Evolutionary conservation across 2,329 filamentous ascomycete genomes (phyloP).

Genomic region (Beauveria medogensis): DNA sequence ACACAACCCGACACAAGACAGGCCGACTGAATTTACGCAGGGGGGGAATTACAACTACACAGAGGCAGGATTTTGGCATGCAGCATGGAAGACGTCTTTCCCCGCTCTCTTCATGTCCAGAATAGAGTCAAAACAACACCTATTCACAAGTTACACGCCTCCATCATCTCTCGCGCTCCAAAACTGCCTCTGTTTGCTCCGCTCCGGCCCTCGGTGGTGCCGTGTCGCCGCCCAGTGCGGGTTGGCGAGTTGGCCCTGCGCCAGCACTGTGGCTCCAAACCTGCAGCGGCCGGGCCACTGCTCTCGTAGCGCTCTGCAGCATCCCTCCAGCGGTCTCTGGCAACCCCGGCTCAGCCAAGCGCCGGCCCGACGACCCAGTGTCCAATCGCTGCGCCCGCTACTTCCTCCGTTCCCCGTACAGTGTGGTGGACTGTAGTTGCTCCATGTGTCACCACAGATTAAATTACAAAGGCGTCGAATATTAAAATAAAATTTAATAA

Average conservation of each 20-base stretch:
- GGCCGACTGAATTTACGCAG: neutral
- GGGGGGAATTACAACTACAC: neutral
- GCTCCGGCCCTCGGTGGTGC: conserved; percentile 5
- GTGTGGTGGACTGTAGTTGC: neutral
- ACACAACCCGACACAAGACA: conserved; percentile 3
- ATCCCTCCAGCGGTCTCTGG: neutral
- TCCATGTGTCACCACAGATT: too few species aligned
- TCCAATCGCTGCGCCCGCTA: neutral
- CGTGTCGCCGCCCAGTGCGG: conserved; percentile 4
- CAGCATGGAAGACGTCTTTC: too few species aligned
- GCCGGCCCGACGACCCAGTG: neutral
- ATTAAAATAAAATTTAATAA: too few species aligned
- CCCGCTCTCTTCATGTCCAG: too few species aligned
- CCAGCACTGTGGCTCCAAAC: neutral
- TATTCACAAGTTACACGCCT: too few species aligned
- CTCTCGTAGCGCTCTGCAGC: neutral
- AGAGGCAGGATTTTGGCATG: too few species aligned
- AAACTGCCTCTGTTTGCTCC: neutral
- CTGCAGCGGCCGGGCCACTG: neutral
- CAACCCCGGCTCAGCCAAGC: neutral
- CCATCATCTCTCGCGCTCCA: too few species aligned
- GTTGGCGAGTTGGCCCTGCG: neutral
- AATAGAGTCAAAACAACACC: too few species aligned
- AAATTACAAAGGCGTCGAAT: too few species aligned
- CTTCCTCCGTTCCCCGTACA: neutral